Conservation (phyloP, 306 rosid species). For the Citrullus amarus region DNA sequence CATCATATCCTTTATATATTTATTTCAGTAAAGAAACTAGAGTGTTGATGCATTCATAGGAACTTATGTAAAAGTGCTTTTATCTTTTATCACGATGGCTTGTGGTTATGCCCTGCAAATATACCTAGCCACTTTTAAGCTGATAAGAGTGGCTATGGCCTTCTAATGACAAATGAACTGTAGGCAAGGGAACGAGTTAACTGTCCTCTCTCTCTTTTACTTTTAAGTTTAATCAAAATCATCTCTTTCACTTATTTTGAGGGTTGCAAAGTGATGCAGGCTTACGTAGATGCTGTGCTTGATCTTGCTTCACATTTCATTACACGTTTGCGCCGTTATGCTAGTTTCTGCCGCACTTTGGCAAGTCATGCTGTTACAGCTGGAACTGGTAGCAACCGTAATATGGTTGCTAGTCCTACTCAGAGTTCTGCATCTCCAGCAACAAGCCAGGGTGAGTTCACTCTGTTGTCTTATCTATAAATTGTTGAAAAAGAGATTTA, state of each 20-base stretch:
- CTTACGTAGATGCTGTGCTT: conserved; percentile 93
- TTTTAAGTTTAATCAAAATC: neutral
- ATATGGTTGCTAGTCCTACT: conserved; percentile 84
- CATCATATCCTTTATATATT: neutral
- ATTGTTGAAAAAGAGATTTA: conserved; percentile 2
- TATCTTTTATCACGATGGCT: neutral
- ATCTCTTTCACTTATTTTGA: conserved; percentile 9
- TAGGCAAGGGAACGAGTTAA: neutral
- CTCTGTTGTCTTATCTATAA: neutral
- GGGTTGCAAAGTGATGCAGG: conserved; percentile 41
- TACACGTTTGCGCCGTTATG: conserved; percentile 94
- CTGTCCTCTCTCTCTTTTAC: neutral
- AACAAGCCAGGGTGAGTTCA: conserved; percentile 66
- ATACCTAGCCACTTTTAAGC: neutral
- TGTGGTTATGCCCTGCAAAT: neutral
- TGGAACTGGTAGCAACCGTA: conserved; percentile 84
- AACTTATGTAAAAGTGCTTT: neutral
- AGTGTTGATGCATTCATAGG: neutral
- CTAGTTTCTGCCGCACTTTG: conserved; percentile 97
- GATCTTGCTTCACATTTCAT: conserved; percentile 98
- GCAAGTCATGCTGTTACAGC: conserved; percentile 96
- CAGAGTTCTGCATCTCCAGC: conserved; percentile 82
- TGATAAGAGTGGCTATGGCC: neutral
- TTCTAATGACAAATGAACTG: neutral
- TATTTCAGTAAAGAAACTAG: neutral